Evolutionary conservation across 1,284 basidiomycete genomes (phyloP).

Genomic region (Moesziomyces antarcticus): DNA sequence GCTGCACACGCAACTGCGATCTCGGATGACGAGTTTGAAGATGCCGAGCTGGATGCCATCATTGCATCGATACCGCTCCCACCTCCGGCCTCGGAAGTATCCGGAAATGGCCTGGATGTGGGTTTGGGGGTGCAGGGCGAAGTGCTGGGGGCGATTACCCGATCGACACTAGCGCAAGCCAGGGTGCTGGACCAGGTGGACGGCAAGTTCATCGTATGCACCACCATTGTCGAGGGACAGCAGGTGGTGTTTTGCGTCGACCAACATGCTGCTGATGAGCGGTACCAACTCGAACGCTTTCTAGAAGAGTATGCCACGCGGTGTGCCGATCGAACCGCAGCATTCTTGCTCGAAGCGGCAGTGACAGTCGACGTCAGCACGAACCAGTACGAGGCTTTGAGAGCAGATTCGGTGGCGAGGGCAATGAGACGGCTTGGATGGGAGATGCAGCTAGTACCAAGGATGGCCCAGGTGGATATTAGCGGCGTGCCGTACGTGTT

Average conservation of each 20-base stretch:
- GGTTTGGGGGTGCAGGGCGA: background rate
- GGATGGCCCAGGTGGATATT: slow-evolving; percentile 27
- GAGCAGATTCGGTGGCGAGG: background rate
- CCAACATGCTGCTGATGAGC: slow-evolving; percentile 92
- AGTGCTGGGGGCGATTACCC: slow-evolving; percentile 11
- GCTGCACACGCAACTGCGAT: background rate
- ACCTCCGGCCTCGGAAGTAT: too few relatives aligned
- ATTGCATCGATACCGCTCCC: too few relatives aligned
- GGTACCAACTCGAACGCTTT: slow-evolving; percentile 86
- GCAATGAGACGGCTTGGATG: slow-evolving; percentile 22
- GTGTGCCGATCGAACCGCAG: slow-evolving; percentile 9
- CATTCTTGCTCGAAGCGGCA: background rate
- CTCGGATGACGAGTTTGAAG: slow-evolving; percentile 27
- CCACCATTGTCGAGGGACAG: slow-evolving; percentile 51
- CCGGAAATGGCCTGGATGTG: too few relatives aligned
- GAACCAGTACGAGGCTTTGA: slow-evolving; percentile 20
- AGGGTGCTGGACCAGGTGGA: slow-evolving; percentile 81
- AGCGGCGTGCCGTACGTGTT: slow-evolving; percentile 22
- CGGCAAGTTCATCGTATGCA: slow-evolving; percentile 84
- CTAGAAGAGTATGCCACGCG: slow-evolving; percentile 75
- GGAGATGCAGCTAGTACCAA: slow-evolving; percentile 14
- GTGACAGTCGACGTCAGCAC: slow-evolving; percentile 20
- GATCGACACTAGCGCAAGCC: slow-evolving; percentile 11
- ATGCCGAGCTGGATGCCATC: slow-evolving; percentile 1
- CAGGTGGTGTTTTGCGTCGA: slow-evolving; percentile 79